A percentile compares a stretch with the other conserved stretches of the same genome.
Conservation (phyloP, 225 moss, liverwort and hornwort genomes). For the Thuidium tamariscinum region DNA sequence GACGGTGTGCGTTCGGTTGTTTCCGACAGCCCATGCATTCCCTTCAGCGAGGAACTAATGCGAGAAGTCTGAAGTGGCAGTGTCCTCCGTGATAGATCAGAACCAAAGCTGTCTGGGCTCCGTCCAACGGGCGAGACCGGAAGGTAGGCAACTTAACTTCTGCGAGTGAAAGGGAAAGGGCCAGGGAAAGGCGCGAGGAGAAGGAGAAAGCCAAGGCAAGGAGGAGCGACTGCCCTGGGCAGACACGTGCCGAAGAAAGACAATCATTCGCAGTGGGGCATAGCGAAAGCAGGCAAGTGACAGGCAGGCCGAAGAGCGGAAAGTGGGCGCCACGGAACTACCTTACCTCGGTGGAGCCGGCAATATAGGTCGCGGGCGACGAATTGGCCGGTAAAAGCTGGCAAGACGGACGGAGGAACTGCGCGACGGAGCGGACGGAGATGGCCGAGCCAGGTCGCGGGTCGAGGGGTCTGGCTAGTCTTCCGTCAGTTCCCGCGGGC, state of each 20-base stretch:
- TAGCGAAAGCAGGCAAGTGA: not conserved
- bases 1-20: not conserved
- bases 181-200: no score
- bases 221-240: not conserved
- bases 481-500: no score
- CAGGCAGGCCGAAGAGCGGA: not conserved
- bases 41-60: not conserved
- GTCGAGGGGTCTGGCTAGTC: not conserved
- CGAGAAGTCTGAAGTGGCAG: not conserved
- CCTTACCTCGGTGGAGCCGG: not conserved
- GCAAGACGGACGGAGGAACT: no score
- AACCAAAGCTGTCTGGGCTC: not conserved
- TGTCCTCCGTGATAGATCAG: not conserved
- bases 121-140: not conserved
- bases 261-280: not conserved
- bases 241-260: not conserved
- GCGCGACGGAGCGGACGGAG: no score
- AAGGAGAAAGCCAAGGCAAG: not conserved
- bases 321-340: not conserved
- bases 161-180: not conserved
- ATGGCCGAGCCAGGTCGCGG: not conserved
- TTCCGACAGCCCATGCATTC: no score
- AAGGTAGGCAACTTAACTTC: not conserved
- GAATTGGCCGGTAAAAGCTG: not conserved
- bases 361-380: not conserved